Conservation (phyloP, 2,329 filamentous ascomycete species). For the Fusarium keratoplasticum region DNA sequence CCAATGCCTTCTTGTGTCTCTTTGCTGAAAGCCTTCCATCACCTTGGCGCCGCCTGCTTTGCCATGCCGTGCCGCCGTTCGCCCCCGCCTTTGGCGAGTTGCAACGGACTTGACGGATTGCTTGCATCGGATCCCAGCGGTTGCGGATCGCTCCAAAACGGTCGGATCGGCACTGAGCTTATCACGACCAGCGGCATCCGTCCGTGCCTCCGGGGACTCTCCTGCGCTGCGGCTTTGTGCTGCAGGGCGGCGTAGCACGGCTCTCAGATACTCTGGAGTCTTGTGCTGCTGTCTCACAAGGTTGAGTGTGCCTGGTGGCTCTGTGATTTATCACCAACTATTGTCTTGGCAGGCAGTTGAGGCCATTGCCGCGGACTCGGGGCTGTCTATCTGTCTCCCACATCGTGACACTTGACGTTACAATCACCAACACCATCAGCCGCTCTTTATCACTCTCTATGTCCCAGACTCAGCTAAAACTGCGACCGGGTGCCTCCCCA, state of each 20-base stretch:
- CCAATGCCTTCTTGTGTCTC: background rate
- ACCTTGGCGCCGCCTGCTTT: slow-evolving; percentile 8
- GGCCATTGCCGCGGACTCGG: background rate
- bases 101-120: slow-evolving; percentile 14
- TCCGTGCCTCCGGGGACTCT: background rate
- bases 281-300: background rate
- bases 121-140: slow-evolving; percentile 32
- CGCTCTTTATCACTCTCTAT: background rate
- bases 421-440: background rate
- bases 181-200: slow-evolving; percentile 9
- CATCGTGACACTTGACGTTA: slow-evolving; percentile 6
- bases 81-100: slow-evolving; percentile 1
- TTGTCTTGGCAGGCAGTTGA: slow-evolving; percentile 5
- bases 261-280: background rate
- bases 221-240: background rate
- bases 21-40: background rate
- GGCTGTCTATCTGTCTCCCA: background rate
- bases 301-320: background rate
- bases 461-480: background rate
- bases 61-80: background rate
- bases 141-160: slow-evolving; percentile 23
- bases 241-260: slow-evolving; percentile 5
- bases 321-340: slow-evolving; percentile 1
- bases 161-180: slow-evolving; percentile 31
- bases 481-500: slow-evolving; percentile 36